These are phyloP conservation scores for Leishmania braziliensis DNA, from an alignment of 208 protist genomes.

Conservation along the genomic window DNA sequence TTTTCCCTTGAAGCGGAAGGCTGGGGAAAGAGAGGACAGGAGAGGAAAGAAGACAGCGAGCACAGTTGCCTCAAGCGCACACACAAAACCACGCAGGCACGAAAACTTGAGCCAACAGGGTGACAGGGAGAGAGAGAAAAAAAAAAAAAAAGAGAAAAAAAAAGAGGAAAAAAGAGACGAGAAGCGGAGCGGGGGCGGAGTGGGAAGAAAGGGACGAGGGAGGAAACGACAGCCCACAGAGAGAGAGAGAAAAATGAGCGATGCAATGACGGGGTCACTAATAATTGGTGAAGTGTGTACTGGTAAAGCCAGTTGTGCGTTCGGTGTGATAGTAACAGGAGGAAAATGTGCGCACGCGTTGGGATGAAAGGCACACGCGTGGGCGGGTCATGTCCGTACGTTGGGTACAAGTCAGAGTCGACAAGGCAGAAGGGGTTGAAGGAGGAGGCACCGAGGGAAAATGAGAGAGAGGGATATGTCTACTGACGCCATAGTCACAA, in stretches of 20 bases:
- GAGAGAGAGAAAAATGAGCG: slow-evolving; percentile 5
- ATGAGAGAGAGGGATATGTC: background rate
- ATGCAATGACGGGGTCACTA: slow-evolving; percentile 25
- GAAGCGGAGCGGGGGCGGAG: background rate
- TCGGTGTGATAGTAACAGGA: background rate
- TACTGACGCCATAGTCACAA: background rate
- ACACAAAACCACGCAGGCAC: background rate
- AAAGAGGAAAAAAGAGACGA: background rate
- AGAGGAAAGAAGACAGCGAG: slow-evolving; percentile 1
- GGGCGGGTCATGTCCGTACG: background rate
- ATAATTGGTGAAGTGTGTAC: background rate
- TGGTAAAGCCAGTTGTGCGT: background rate
- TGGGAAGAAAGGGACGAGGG: background rate
- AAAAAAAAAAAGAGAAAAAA: slow-evolving; percentile 6
- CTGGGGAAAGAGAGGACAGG: slow-evolving; percentile 20
- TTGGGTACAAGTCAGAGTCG: background rate
- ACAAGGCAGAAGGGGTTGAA: background rate
- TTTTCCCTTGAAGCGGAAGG: background rate
- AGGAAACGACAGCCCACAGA: background rate
- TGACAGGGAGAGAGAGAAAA: background rate
- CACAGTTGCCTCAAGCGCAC: background rate
- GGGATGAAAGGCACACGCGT: background rate
- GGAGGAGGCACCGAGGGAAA: background rate
- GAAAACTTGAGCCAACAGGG: background rate
- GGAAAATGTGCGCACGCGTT: background rate